These are phyloP conservation scores for Cyberlindnera sargentensis DNA, from an alignment of 805 yeast species.

Conservation along the genomic window DNA sequence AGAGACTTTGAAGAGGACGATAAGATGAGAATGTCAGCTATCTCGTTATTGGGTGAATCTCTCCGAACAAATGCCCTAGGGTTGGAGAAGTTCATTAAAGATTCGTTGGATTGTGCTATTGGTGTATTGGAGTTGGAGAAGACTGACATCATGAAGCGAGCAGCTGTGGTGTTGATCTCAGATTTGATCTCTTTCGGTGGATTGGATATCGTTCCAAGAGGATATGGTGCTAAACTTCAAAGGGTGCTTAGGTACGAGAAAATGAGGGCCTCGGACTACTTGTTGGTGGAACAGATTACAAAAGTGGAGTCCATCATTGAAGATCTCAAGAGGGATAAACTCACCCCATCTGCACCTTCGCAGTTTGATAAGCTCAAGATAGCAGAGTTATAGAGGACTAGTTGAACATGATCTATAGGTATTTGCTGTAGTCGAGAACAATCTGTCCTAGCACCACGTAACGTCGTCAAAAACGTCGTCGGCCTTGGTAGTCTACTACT, in stretches of 20 bases:
- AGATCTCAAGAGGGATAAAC: slow-evolving; percentile 14
- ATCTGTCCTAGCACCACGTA: too few species aligned
- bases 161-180: slow-evolving; percentile 63
- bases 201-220: slow-evolving; percentile 41
- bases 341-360: slow-evolving; percentile 3
- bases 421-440: too few species aligned
- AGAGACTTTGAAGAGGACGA: slow-evolving; percentile 38
- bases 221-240: slow-evolving; percentile 38
- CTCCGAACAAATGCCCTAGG: slow-evolving; percentile 55
- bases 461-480: too few species aligned
- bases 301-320: slow-evolving; percentile 27
- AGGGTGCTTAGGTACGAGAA: slow-evolving; percentile 36
- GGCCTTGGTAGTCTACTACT: too few species aligned
- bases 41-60: slow-evolving; percentile 75
- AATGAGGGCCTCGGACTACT: slow-evolving; percentile 46
- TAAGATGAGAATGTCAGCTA: slow-evolving; percentile 73
- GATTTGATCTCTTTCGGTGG: slow-evolving; percentile 49
- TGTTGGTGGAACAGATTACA: slow-evolving; percentile 54
- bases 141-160: slow-evolving; percentile 51
- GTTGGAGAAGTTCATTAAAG: slow-evolving; percentile 38
- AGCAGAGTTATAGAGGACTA: neutral
- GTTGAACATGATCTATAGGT: neutral
- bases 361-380: slow-evolving; percentile 1
- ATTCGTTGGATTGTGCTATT: slow-evolving; percentile 66
- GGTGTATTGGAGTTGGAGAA: slow-evolving; percentile 66